phyloP scores from a whole-genome alignment of 2,329 filamentous ascomycete species.

The Colletotrichum sp. region DNA sequence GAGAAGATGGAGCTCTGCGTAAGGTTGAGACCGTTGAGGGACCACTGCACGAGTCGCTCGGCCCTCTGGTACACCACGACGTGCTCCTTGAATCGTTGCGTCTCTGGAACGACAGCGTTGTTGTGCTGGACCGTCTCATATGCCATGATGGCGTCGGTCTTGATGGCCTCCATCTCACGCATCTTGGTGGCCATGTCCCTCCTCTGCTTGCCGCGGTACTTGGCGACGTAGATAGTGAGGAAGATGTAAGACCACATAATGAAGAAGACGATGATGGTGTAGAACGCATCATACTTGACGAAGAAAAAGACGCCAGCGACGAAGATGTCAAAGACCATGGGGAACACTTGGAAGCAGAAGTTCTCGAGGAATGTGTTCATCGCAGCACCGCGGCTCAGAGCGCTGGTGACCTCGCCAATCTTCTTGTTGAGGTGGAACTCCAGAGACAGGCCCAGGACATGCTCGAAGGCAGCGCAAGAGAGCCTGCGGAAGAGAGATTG shows the following conservation, averaged over 20 bases:
- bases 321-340: slow-evolving; percentile 54
- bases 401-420: slow-evolving; percentile 56
- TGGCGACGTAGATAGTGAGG: slow-evolving; percentile 55
- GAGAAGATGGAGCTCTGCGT: slow-evolving; percentile 70
- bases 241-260: slow-evolving; percentile 57
- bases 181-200: slow-evolving; percentile 48
- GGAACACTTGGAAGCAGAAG: slow-evolving; percentile 54
- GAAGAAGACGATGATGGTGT: slow-evolving; percentile 51
- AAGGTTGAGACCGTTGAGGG: slow-evolving; percentile 64
- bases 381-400: slow-evolving; percentile 50
- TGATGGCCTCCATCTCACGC: slow-evolving; percentile 47
- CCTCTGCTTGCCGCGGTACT: slow-evolving; percentile 47
- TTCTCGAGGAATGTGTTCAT: slow-evolving; percentile 55
- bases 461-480: slow-evolving; percentile 50
- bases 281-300: slow-evolving; percentile 50
- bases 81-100: slow-evolving; percentile 59
- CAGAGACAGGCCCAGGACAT: slow-evolving; percentile 50
- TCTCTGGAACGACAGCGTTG: slow-evolving; percentile 65
- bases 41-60: slow-evolving; percentile 61
- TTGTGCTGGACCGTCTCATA: slow-evolving; percentile 69
- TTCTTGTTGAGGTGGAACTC: slow-evolving; percentile 58
- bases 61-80: slow-evolving; percentile 62
- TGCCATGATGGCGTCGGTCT: slow-evolving; percentile 51
- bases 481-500: slow-evolving; percentile 48
- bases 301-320: slow-evolving; percentile 54